A percentile compares a stretch with the other conserved stretches of the same genome.
Conservation (phyloP, 2,329 filamentous ascomycete genomes). For the Bimuria novae-zelandiae region DNA sequence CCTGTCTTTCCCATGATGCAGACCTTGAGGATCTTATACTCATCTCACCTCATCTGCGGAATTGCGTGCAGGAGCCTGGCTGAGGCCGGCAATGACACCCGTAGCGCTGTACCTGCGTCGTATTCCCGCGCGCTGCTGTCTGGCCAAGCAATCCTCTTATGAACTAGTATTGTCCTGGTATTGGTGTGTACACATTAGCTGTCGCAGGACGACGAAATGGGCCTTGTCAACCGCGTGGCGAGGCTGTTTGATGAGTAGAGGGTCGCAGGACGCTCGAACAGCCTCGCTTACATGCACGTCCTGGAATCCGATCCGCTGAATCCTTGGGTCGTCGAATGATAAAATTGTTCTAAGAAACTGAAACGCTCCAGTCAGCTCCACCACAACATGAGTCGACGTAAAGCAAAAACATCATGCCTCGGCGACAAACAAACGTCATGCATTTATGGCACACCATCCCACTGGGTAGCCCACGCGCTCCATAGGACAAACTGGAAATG, state of each 20-base stretch:
- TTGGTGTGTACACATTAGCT: neutral
- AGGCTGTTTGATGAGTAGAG: constrained; percentile 6
- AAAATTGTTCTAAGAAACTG: neutral
- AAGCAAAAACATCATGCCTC: neutral
- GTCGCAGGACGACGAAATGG: constrained; percentile 1
- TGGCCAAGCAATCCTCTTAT: constrained; percentile 2
- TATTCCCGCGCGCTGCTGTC: neutral
- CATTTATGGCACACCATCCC: neutral
- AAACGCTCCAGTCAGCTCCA: neutral
- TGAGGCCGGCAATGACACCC: constrained; percentile 1
- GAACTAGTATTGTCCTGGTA: neutral
- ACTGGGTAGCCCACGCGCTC: too few species aligned
- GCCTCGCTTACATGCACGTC: constrained; percentile 6
- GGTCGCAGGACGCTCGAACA: neutral
- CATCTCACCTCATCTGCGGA: neutral
- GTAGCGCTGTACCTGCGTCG: constrained; percentile 5
- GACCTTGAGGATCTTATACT: constrained; percentile 10
- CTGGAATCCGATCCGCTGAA: neutral
- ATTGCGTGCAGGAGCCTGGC: constrained; percentile 1
- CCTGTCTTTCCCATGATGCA: constrained; percentile 2
- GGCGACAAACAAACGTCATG: constrained; percentile 10
- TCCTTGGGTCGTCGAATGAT: constrained; percentile 2
- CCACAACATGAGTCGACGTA: neutral
- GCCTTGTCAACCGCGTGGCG: neutral
- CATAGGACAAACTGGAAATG: neutral